phyloP scores from a whole-genome alignment of 345 rosid species.

The Luvunga scandens region DNA sequence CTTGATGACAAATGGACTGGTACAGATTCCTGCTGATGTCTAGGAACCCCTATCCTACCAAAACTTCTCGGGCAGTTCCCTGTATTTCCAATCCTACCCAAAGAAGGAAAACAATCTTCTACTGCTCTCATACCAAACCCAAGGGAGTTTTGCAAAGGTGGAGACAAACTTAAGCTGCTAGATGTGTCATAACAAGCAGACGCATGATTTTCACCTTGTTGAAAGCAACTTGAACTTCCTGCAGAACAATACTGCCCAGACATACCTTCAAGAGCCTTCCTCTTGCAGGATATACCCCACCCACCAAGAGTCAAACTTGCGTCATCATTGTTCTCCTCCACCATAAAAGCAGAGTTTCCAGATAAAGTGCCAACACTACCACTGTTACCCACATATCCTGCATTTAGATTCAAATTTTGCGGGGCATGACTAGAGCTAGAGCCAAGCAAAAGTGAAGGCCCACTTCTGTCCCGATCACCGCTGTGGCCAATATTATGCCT shows the following conservation, averaged over 20 bases:
- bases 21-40: conserved; percentile 54
- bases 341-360: conserved; percentile 48
- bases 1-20: conserved; percentile 44
- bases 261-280: conserved; percentile 85
- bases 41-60: conserved; percentile 43
- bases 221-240: conserved; percentile 51
- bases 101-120: conserved; percentile 39
- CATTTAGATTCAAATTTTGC: conserved; percentile 37
- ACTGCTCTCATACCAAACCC: conserved; percentile 49
- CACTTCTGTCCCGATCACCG: conserved; percentile 40
- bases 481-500: conserved; percentile 27
- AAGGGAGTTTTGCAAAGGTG: conserved; percentile 44
- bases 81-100: conserved; percentile 30
- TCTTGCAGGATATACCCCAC: conserved; percentile 84
- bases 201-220: conserved; percentile 45
- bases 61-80: conserved; percentile 36
- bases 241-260: conserved; percentile 54
- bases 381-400: conserved; percentile 37
- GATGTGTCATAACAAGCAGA: conserved; percentile 47
- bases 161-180: conserved; percentile 58
- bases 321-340: conserved; percentile 55
- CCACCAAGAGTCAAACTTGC: conserved; percentile 53
- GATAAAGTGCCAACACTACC: conserved; percentile 46
- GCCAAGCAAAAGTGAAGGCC: conserved; percentile 43
- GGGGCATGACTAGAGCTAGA: conserved; percentile 47